Evolutionary conservation across 2,329 filamentous ascomycete species (phyloP), one percentile per base, ranked within the genome.

Genomic region (Dactylellina parvicollis): DNA sequence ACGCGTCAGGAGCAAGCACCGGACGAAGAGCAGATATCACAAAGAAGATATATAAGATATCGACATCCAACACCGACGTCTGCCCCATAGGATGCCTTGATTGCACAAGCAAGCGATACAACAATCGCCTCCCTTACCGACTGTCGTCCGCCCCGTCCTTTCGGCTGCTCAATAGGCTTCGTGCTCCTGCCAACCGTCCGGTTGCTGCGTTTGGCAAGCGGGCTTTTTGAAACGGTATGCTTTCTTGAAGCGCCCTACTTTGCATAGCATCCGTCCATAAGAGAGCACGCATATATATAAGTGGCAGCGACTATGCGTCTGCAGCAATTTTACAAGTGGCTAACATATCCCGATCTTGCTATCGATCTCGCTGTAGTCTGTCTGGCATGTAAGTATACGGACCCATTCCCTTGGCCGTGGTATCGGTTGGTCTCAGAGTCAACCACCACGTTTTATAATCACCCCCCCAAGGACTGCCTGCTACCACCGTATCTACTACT

Each of bases 321-420:
- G n/a, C n/a, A n/a, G n/a, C n/a, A n/a, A 12, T 16, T 49, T 55
- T 40, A 52, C 52, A 42, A 44, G 62, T 67, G 62, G 52, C 62
- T 67, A 52, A 67, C 44, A 32, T 36, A 30, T 2, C n/a, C 16
- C 16, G 14, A 1, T 54, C 28, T 7, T 2, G n/a, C 7, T 7
- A 12, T 38, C 28, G 8, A n/a, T n/a, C n/a, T n/a, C n/a, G n/a
- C n/a, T n/a, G n/a, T n/a, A n/a, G n/a, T n/a, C n/a, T n/a, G n/a
- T 49, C 42, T 42, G 61, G 57, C 52, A 62, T 62, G 46, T 52
- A 61, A n/a, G 47, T 20, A 54, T n/a, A 16, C 26, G 26, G 34
- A 49, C 30, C 65, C 49, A 71, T 71, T 71, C 66, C 66, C 50
- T 56, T n/a, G n/a, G n/a, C n/a, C n/a, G n/a, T 62, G 66, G 56